Evolutionary conservation across 177 flowering plant species (phyloP).

Genomic region (Vitis hybrid): DNA sequence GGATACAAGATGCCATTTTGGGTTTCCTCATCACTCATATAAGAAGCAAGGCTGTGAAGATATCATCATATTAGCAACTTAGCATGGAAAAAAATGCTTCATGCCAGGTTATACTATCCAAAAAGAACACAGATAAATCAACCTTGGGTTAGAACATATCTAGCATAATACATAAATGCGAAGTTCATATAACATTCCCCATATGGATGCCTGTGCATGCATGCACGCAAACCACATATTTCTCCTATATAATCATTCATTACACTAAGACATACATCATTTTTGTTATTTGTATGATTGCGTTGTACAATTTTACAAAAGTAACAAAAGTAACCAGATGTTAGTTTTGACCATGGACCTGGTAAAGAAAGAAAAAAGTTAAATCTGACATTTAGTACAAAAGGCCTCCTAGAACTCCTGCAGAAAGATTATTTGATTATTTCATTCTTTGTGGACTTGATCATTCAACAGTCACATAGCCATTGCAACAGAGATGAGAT

Average conservation of each 20-base stretch:
- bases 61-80: slow-evolving; percentile 14
- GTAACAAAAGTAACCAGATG: too few relatives aligned
- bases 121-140: not conserved
- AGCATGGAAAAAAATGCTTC: not conserved
- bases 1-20: slow-evolving; percentile 81
- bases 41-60: slow-evolving; percentile 87
- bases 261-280: too few relatives aligned
- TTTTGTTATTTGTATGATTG: too few relatives aligned
- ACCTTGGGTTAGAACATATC: not conserved
- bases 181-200: too few relatives aligned
- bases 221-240: too few relatives aligned
- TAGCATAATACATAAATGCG: too few relatives aligned
- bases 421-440: not conserved
- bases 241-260: too few relatives aligned
- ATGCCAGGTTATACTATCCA: not conserved
- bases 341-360: too few relatives aligned
- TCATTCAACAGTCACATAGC: not conserved
- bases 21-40: slow-evolving; percentile 86
- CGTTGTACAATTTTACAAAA: too few relatives aligned
- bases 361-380: not conserved
- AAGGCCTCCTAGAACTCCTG: not conserved
- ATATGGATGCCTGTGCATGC: too few relatives aligned
- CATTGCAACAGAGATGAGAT: not conserved
- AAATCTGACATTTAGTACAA: not conserved
- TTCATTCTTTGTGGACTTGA: not conserved